Evolutionary conservation across 139 green algal genomes (phyloP), one percentile per base, ranked within the genome.

Genomic region (Tetraselmis chui): DNA sequence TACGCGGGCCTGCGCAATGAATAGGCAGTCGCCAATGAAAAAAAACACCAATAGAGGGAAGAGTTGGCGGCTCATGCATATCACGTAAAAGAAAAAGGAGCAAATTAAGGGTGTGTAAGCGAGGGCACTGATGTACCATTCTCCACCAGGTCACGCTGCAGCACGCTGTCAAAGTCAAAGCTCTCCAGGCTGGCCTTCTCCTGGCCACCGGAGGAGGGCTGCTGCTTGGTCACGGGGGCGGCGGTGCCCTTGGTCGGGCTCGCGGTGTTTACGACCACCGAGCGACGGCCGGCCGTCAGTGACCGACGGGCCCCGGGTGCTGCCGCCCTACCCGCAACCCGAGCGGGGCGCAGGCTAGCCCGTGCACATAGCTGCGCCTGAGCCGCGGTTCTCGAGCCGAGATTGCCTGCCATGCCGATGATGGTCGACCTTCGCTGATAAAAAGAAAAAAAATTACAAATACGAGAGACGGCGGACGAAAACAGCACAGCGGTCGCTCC

Each of bases 1-100:
- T 90, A 23, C 88, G 80, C 30, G 87, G 87, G 29, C 89, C 89
- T 87, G 84, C 26, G 45, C n/a, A n/a, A n/a, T n/a, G n/a, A n/a
- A n/a, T n/a, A n/a, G n/a, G n/a, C n/a, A n/a, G n/a, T n/a, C n/a
- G n/a, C n/a, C n/a, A n/a, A n/a, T n/a, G n/a, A n/a, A n/a, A n/a
- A n/a, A n/a, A n/a, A n/a, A n/a, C n/a, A n/a, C n/a, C n/a, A n/a
- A n/a, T n/a, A n/a, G n/a, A n/a, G n/a, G n/a, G n/a, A n/a, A n/a
- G n/a, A n/a, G n/a, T n/a, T n/a, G n/a, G n/a, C n/a, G n/a, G n/a
- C n/a, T n/a, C n/a, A n/a, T n/a, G n/a, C n/a, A n/a, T n/a, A n/a
- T n/a, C n/a, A n/a, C n/a, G n/a, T n/a, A n/a, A n/a, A n/a, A n/a
- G n/a, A n/a, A n/a, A n/a, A n/a, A n/a, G n/a, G n/a, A n/a, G n/a